Evolutionary conservation across 2,329 filamentous ascomycete genomes (phyloP).

Genomic region (Paracamarosporium sp.): DNA sequence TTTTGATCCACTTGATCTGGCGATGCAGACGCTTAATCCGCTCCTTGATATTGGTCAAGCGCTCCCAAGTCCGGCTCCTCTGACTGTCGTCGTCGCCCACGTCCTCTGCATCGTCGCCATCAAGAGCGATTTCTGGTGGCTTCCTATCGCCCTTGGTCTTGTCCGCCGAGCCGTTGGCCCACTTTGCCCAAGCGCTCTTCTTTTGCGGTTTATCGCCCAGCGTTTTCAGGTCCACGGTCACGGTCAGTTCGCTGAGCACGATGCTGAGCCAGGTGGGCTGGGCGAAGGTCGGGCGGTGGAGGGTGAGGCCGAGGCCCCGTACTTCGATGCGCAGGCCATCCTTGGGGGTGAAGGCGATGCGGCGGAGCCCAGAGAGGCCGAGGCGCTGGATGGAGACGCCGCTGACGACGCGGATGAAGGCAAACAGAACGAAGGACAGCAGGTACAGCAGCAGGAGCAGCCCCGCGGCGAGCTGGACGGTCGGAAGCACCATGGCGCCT

Average conservation of each 20-base stretch:
- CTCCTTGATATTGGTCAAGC: constrained; percentile 80
- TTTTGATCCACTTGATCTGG: constrained; percentile 84
- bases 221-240: constrained; percentile 79
- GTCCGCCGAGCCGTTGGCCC: constrained; percentile 37
- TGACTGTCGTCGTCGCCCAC: constrained; percentile 43
- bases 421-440: constrained; percentile 90
- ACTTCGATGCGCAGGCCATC: constrained; percentile 92
- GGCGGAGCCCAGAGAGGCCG: constrained; percentile 88
- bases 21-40: constrained; percentile 84
- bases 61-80: constrained; percentile 80
- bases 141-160: constrained; percentile 24
- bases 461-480: constrained; percentile 78
- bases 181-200: constrained; percentile 38
- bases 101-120: constrained; percentile 25
- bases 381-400: constrained; percentile 95
- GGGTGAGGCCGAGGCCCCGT: constrained; percentile 81
- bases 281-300: constrained; percentile 94
- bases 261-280: constrained; percentile 97
- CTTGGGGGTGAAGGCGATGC: constrained; percentile 86
- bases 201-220: constrained; percentile 54
- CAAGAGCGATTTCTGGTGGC: constrained; percentile 24
- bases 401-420: constrained; percentile 88
- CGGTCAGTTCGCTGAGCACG: constrained; percentile 81
- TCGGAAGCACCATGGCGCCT: constrained; percentile 53
- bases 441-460: constrained; percentile 86